Conservation (phyloP, 2,329 filamentous ascomycete species). For the Ophiostoma himal-ulmi region DNA sequence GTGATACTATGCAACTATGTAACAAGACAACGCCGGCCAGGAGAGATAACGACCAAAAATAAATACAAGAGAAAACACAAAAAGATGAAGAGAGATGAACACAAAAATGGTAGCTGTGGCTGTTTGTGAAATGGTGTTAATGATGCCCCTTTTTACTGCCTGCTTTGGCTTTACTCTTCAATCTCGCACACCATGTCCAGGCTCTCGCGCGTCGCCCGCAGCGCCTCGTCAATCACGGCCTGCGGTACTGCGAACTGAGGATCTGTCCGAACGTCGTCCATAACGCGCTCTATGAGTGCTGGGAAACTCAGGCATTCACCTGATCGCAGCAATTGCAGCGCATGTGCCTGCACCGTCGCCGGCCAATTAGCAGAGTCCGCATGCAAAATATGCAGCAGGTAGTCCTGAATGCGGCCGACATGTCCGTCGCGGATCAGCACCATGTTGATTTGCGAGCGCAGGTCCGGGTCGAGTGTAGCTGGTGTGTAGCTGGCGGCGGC, state of each 20-base stretch:
- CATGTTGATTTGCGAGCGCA: constrained; percentile 58
- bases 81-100: neutral
- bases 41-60: neutral
- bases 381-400: constrained; percentile 57
- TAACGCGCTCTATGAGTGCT: constrained; percentile 53
- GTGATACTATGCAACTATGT: constrained; percentile 12
- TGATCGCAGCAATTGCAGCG: constrained; percentile 53
- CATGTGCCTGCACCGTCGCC: constrained; percentile 53
- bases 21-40: constrained; percentile 3
- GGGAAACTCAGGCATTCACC: constrained; percentile 57
- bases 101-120: neutral
- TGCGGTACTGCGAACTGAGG: constrained; percentile 52
- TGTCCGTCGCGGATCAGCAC: constrained; percentile 54
- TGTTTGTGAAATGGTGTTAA: neutral
- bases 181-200: constrained; percentile 40
- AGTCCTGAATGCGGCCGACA: constrained; percentile 58
- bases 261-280: constrained; percentile 56
- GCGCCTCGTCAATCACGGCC: constrained; percentile 55
- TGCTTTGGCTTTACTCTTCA: constrained; percentile 25
- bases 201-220: constrained; percentile 54
- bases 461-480: constrained; percentile 55
- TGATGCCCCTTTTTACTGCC: neutral
- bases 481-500: constrained; percentile 55
- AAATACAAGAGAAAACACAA: neutral
- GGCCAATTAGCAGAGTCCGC: constrained; percentile 58